These are phyloP conservation scores for Castanospermum australe DNA, from an alignment of 306 rosid species.

Conservation along the genomic window DNA sequence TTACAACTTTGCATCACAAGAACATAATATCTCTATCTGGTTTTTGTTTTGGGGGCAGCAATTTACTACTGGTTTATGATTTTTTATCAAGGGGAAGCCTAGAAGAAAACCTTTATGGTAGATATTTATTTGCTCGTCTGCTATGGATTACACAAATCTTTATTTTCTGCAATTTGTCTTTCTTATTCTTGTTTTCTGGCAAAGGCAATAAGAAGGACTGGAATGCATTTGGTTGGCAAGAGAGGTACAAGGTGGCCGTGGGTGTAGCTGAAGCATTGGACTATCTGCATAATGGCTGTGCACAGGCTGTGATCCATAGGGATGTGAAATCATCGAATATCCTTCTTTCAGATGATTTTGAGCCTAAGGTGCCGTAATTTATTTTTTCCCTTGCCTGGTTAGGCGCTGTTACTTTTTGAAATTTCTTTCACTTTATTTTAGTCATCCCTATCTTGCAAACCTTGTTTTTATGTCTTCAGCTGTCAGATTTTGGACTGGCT, in stretches of 20 bases:
- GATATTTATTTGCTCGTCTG: constrained; percentile 26
- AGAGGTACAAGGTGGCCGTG: constrained; percentile 80
- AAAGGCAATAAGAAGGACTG: constrained; percentile 66
- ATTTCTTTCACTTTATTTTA: neutral
- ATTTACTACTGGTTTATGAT: constrained; percentile 70
- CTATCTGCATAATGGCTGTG: constrained; percentile 73
- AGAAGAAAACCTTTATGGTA: constrained; percentile 93
- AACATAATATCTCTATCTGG: constrained; percentile 87
- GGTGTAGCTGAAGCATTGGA: constrained; percentile 87
- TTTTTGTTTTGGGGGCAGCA: constrained; percentile 64
- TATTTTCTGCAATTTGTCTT: constrained; percentile 16
- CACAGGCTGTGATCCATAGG: constrained; percentile 80
- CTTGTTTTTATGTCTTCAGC: constrained; percentile 51
- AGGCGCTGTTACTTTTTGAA: neutral
- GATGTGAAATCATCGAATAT: constrained; percentile 96
- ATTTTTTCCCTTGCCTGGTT: neutral
- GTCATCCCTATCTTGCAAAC: constrained; percentile 6
- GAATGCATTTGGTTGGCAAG: constrained; percentile 67
- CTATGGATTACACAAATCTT: constrained; percentile 1
- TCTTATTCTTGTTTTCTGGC: constrained; percentile 31
- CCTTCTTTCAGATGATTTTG: constrained; percentile 81
- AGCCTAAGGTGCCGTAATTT: constrained; percentile 66
- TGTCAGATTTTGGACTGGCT: constrained; percentile 95
- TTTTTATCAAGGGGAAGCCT: constrained; percentile 91
- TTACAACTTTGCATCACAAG: constrained; percentile 74